Base-by-base conservation (phyloP, 2,329 filamentous ascomycete species). In the Periconia macrospinosa region DNA sequence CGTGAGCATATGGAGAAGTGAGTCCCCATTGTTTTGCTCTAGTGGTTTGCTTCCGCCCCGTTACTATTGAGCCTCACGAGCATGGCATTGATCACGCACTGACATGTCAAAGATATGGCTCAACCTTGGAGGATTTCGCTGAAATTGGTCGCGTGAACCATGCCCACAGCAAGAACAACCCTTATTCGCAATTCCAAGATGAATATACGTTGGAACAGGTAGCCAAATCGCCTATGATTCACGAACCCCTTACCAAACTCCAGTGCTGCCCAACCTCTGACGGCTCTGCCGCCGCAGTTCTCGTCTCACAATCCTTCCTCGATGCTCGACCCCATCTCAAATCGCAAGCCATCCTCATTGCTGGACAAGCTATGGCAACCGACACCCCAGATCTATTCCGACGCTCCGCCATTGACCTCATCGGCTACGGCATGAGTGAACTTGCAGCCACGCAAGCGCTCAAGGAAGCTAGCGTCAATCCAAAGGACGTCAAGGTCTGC, bases 201-300 rank as follows among this genome's bases (percentile, higher is more conserved):
- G 90, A 93, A 71, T 97, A 97, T 79, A 90, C 89, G 0, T 85
- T 88, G 41, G 90, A 96, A 30, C 87, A 97, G 76, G 82, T 97
- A 71, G 75, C 91, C 70, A 80, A 87, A 37, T 79, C 90, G 0
- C 81, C 90, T 55, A 89, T 86, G 82, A 90, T 97, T 75, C 86
- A 91, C 77, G 85, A 86, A 60, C 93, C 93, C 15, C 83, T 97
- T 52, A 97, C 94, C 54, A 97, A 97, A 78, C 86, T 97, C n/a
- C 94, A 97, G 79, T 97, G 93, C 83, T 97, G 93, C 77, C 93
- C 94, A 1, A 97, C 93, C 1, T 96, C 91, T 0, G 94, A 97
- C 74, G 93, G 93, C 46, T 90, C 88, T 45, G 93, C 92, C 1
- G 92, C 94, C 1, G 91, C 90, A 14, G 87, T 97, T 30, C 79